Evolutionary conservation across 108 stramenopile genomes (phyloP).

Genomic region (Cyclotella kingstonii): DNA sequence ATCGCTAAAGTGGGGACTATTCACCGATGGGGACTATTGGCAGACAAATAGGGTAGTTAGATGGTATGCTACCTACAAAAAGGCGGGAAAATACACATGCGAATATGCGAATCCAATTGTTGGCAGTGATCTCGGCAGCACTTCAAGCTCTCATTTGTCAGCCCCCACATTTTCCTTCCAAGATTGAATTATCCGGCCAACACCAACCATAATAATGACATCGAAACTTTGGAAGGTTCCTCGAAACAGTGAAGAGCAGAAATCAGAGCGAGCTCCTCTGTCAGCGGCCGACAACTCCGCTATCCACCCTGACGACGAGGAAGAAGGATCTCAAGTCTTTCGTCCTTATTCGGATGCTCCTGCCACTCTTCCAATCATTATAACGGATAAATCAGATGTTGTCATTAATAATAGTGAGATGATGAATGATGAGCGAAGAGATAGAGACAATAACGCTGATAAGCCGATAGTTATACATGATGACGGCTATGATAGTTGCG

Average conservation of each 20-base stretch:
- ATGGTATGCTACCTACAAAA: too few relatives aligned
- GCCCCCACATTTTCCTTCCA: too few relatives aligned
- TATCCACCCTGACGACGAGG: constrained; percentile 8
- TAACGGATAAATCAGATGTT: neutral
- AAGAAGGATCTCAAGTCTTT: constrained; percentile 3
- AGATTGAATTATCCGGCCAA: neutral
- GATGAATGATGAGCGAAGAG: neutral
- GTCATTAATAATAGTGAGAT: neutral
- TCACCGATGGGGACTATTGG: too few relatives aligned
- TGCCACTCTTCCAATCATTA: neutral
- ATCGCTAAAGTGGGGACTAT: too few relatives aligned
- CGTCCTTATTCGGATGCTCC: constrained; percentile 21
- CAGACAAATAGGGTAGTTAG: too few relatives aligned
- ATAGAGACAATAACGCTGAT: neutral
- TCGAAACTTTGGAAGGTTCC: too few relatives aligned
- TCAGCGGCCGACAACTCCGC: neutral
- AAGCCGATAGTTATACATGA: constrained; percentile 3
- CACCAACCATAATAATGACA: neutral
- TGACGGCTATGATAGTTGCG: neutral
- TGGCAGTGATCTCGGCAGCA: too few relatives aligned
- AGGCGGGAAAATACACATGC: too few relatives aligned
- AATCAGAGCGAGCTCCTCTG: constrained; percentile 19
- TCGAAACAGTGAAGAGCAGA: too few relatives aligned
- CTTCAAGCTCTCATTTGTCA: too few relatives aligned
- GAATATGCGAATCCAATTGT: too few relatives aligned